Base-by-base conservation (phyloP, 129 eudicot genomes). In the Tanacetum coccineum region DNA sequence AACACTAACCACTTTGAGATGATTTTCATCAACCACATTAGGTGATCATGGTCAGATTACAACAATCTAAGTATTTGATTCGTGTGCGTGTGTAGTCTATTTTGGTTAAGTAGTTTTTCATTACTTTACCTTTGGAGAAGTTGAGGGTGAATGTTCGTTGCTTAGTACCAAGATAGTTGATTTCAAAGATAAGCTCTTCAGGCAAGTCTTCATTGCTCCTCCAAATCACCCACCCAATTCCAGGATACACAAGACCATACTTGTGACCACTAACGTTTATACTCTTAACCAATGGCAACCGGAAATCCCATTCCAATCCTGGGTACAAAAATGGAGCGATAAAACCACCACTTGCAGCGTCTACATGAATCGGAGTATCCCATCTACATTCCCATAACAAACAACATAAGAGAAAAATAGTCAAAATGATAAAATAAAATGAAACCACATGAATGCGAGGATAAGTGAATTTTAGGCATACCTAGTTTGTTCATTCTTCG, bases 61-160 rank as follows among this genome's bases (percentile, higher is more conserved):
- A 3, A 28, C 32, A 28, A 28, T 28, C 1, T 25, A 25, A 25
- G 28, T n/a, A n/a, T 4, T 30, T 30, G 5, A 30, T 30, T 30
- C 36, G 5, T 30, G 36, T 30, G 36, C 5, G 4, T 30, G 5
- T 36, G 40, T 36, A 36, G 0, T 36, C 40, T 5, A 36, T 36
- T 6, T 36, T 5, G 7, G 1, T 36, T 36, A 0, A 6, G 39
- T 4, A 5, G 40, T 36, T 36, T 36, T 20, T 44, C 61, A 14
- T 48, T n/a, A 10, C 22, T 2, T 64, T 77, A 89, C 96, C 96
- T 76, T 89, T 89, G 15, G 96, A 89, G 84, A 89, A 89, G 65
- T 89, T 89, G 71, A 89, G 94, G 50, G 96, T 89, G 81, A 89
- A 86, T 44, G 96, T 89, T 48, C 95, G 96, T 63, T 89, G 96